Percentiles rank a stretch among this genome's conserved stretches.
These are phyloP conservation scores for Claviceps maximensis DNA, from an alignment of 2,329 filamentous ascomycete species.

Conservation along the genomic window DNA sequence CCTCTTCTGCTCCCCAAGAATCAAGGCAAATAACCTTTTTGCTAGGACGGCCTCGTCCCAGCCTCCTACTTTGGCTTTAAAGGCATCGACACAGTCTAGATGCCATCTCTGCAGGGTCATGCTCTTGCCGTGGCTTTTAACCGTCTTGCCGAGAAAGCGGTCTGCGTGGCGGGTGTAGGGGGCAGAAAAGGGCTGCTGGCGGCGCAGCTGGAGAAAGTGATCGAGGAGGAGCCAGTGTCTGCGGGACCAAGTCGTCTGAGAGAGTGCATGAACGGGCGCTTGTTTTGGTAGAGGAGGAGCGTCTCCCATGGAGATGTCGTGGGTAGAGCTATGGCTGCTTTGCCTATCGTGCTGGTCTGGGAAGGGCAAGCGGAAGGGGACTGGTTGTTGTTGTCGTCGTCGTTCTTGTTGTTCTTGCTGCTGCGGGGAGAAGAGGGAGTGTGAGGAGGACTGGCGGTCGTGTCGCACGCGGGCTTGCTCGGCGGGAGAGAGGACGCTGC, in stretches of 20 bases:
- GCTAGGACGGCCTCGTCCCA: conserved; percentile 38
- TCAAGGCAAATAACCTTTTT: conserved; percentile 38
- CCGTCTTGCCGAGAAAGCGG: conserved; percentile 33
- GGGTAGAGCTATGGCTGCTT: conserved; percentile 12
- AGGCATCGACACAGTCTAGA: conserved; percentile 43
- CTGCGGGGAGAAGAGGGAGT: conserved; percentile 7
- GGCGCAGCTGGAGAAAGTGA: conserved; percentile 35
- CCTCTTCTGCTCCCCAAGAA: conserved; percentile 34
- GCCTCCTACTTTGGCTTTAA: conserved; percentile 30
- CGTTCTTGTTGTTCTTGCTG: background rate
- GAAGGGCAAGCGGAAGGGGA: background rate
- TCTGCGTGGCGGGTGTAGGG: conserved; percentile 17
- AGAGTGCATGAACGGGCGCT: conserved; percentile 17
- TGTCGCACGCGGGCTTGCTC: conserved; percentile 25
- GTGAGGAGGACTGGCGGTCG: conserved; percentile 15
- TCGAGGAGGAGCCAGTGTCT: conserved; percentile 42
- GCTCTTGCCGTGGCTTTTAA: conserved; percentile 31
- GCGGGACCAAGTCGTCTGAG: conserved; percentile 32
- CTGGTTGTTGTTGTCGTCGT: background rate
- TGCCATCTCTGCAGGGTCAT: conserved; percentile 43
- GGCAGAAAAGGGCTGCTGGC: conserved; percentile 22
- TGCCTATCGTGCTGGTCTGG: conserved; percentile 19
- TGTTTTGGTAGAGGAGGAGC: conserved; percentile 11
- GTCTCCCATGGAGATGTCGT: conserved; percentile 16
- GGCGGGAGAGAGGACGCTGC: conserved; percentile 33